Evolutionary conservation across 495 filamentous ascomycete species (phyloP), one percentile per base, ranked within the genome.

Genomic region (Endocarpon pusillum): DNA sequence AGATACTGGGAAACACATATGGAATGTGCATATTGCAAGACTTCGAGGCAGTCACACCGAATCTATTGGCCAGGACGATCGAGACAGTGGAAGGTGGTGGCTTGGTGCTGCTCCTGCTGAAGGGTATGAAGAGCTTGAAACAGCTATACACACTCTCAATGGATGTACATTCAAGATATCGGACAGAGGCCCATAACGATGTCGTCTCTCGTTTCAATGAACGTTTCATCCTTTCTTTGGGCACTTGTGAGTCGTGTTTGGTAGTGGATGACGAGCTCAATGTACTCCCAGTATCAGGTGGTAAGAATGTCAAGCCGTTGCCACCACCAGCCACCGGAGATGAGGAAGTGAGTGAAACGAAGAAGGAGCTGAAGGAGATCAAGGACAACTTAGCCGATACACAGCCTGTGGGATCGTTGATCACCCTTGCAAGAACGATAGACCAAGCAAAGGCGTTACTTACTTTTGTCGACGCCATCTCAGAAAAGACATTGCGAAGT

Each of bases 21-120:
- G 89, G 91, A 42, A 96, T 96, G 81, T 93, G 85, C 51, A 89
- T 96, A 41, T 60, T 99, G 36, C 91, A 99, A 49, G 91, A 99
- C 41, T 99, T 99, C 45, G 91, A 99, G 50, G 91, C 85, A 18
- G 75, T 99, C 38, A 99, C 89, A 4, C 91, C 91, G 19, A 99
- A 99, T 48, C 64, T 94, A 38, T 69, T 99, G 15, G 91, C 91
- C 1, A 66, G 87, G 28, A 96, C 89, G 3, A 80, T 99, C 43
- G 91, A 99, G 55, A 96, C 91, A 1, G 91, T 99, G 15, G 89
- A 99, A 49, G 91, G 91, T 42, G 91, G 91, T 36, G 91, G 91
- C 19, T 56, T 96, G 45, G 86, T 96, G 0, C 54, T 99, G 14
- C 55, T 99, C 38, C 64, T 99, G 21, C 54, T 99, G 21, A 96